Conservation (phyloP, 2,329 filamentous ascomycete species). For the Emmonsiellopsis sp. region DNA sequence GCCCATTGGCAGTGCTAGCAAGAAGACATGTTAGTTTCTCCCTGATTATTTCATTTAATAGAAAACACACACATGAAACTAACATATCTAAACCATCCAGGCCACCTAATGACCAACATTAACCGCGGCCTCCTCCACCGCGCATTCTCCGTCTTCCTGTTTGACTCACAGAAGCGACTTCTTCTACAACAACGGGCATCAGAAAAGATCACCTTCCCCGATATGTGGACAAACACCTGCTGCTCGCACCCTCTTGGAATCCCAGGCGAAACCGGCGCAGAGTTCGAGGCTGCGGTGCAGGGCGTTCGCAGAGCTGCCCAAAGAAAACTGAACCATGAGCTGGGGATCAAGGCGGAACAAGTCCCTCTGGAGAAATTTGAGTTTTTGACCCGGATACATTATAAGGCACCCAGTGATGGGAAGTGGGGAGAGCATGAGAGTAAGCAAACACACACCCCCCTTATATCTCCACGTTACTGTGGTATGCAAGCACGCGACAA, state of each 20-base stretch:
- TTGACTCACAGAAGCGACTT: slow-evolving; percentile 85
- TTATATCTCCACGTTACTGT: background rate
- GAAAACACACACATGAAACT: too few relatives aligned
- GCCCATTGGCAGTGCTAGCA: slow-evolving; percentile 92
- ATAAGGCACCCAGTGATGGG: slow-evolving; percentile 91
- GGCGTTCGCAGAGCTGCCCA: slow-evolving; percentile 89
- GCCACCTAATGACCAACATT: slow-evolving; percentile 98
- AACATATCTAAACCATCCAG: slow-evolving; percentile 36
- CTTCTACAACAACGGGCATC: slow-evolving; percentile 89
- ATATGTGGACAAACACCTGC: slow-evolving; percentile 99
- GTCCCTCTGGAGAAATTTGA: slow-evolving; percentile 86
- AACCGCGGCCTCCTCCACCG: slow-evolving; percentile 91
- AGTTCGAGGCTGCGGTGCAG: slow-evolving; percentile 66
- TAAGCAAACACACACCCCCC: slow-evolving; percentile 40
- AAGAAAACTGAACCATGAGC: slow-evolving; percentile 87
- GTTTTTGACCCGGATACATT: slow-evolving; percentile 95
- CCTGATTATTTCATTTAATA: background rate
- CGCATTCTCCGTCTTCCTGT: slow-evolving; percentile 96
- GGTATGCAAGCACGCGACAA: background rate
- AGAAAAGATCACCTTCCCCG: slow-evolving; percentile 98
- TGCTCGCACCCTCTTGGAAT: slow-evolving; percentile 94
- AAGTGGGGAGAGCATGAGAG: slow-evolving; percentile 99
- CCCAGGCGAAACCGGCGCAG: slow-evolving; percentile 79
- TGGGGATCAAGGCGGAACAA: slow-evolving; percentile 82
- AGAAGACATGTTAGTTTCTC: slow-evolving; percentile 75